phyloP scores from a whole-genome alignment of 2,329 filamentous ascomycete genomes.

The Ophiostoma sp. region DNA sequence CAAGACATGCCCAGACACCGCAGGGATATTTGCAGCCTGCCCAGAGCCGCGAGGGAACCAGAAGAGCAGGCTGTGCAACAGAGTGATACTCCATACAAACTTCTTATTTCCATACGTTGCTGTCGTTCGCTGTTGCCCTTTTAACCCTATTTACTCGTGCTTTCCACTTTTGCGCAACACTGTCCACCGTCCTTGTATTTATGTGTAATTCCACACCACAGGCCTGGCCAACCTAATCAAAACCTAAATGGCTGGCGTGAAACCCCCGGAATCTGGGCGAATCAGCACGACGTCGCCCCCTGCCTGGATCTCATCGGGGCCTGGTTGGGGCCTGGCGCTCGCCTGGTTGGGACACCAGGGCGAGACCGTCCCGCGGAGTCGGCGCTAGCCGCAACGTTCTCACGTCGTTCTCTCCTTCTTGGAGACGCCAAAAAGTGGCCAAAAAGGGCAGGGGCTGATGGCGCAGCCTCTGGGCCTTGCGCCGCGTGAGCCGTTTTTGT shows the following conservation, averaged over 20 bases:
- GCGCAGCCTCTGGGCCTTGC: not conserved
- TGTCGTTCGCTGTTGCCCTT: not conserved
- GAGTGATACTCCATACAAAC: no score
- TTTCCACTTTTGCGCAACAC: not conserved
- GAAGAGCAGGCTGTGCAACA: not conserved
- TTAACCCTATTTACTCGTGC: not conserved
- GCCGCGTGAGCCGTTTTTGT: not conserved
- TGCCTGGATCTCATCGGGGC: not conserved
- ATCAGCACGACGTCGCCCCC: not conserved
- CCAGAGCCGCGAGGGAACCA: not conserved
- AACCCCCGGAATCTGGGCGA: constrained; percentile 1
- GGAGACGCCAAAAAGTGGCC: not conserved
- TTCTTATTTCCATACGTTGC: not conserved
- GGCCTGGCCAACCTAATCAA: not conserved
- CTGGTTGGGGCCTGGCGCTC: not conserved
- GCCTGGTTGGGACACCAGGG: not conserved
- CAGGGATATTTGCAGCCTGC: not conserved
- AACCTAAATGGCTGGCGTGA: not conserved
- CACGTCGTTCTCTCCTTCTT: not conserved
- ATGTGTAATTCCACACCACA: not conserved
- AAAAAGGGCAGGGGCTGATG: not conserved
- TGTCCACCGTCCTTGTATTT: not conserved
- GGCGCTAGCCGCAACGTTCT: constrained; percentile 6
- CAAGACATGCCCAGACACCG: not conserved
- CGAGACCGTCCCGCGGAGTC: constrained; percentile 5